A percentile compares a stretch with the other conserved stretches of the same genome.
phyloP scores from a whole-genome alignment of 1,284 basidiomycete species.

The Psilocybe mexicana region DNA sequence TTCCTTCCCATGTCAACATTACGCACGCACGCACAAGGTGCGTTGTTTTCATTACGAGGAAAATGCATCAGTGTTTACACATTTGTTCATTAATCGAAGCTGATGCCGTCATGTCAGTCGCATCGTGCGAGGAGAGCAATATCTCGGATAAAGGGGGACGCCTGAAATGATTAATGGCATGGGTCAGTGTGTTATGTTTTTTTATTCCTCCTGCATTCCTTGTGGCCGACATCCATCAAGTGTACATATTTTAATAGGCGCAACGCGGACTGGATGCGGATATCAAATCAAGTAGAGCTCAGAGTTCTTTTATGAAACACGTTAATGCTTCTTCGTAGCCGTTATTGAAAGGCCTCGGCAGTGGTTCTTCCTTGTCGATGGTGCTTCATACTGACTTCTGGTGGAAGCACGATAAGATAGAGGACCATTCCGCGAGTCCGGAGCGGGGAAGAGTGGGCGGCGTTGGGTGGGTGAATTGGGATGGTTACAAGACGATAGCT shows the following conservation, averaged over 20 bases:
- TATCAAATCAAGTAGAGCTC: slow-evolving; percentile 10
- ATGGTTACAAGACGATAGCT: slow-evolving; percentile 19
- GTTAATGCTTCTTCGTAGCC: slow-evolving; percentile 2
- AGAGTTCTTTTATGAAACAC: slow-evolving; percentile 7
- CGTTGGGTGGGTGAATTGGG: slow-evolving; percentile 10
- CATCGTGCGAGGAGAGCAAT: not conserved
- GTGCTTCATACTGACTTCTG: slow-evolving; percentile 2
- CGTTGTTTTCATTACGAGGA: slow-evolving; percentile 7
- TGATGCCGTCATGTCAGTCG: not conserved
- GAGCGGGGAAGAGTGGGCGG: slow-evolving; percentile 12
- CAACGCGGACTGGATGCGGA: slow-evolving; percentile 18
- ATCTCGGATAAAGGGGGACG: slow-evolving; percentile 7
- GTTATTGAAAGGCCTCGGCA: not conserved
- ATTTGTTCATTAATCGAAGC: slow-evolving; percentile 5
- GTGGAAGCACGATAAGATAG: slow-evolving; percentile 19
- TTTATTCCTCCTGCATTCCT: not conserved
- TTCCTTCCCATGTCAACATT: slow-evolving; percentile 16
- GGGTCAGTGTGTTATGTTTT: slow-evolving; percentile 3
- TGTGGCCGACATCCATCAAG: slow-evolving; percentile 5
- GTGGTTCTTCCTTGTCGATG: slow-evolving; percentile 11
- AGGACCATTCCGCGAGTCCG: slow-evolving; percentile 9
- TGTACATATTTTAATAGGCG: slow-evolving; percentile 3
- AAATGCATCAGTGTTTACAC: not conserved
- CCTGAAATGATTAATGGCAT: not conserved
- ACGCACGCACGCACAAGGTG: not conserved